phyloP scores from a whole-genome alignment of 2,329 filamentous ascomycete genomes.

The Diaporthe sp. region DNA sequence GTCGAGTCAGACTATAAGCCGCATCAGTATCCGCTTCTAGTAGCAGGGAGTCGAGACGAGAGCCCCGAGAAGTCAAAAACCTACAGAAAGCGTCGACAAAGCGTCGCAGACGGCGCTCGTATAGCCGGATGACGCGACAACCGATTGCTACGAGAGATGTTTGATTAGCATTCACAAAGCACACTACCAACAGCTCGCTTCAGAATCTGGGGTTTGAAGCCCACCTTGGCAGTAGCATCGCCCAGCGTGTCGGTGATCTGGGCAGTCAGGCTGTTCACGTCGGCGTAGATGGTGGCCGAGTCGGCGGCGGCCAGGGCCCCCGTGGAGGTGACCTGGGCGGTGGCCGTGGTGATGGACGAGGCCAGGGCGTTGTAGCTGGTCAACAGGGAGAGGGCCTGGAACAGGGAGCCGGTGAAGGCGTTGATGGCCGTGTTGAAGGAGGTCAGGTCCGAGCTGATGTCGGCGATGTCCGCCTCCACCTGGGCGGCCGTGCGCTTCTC shows the following conservation, averaged over 20 bases:
- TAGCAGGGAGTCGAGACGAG: too few species aligned
- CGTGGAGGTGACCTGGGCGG: conserved; percentile 25
- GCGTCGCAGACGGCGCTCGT: conserved; percentile 20
- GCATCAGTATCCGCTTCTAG: neutral
- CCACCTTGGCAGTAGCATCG: conserved; percentile 28
- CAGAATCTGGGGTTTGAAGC: fast-evolving
- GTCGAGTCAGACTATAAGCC: neutral
- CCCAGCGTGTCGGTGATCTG: conserved; percentile 25
- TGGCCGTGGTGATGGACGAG: conserved; percentile 13
- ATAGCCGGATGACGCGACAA: conserved; percentile 26
- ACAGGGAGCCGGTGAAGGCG: conserved; percentile 21
- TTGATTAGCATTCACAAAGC: neutral
- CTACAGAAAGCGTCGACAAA: conserved; percentile 22
- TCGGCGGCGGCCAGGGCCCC: conserved; percentile 16
- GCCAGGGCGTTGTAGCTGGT: conserved; percentile 21
- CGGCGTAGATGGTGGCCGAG: conserved; percentile 30
- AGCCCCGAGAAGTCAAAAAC: neutral
- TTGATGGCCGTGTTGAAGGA: conserved; percentile 30
- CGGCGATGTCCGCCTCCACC: conserved; percentile 26
- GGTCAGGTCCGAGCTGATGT: conserved; percentile 26
- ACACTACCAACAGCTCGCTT: neutral
- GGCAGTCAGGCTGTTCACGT: conserved; percentile 19
- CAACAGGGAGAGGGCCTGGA: conserved; percentile 28
- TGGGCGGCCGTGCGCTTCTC: conserved; percentile 22
- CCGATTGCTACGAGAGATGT: neutral